Conservation (phyloP, 1,284 basidiomycete genomes). For the Rhodotorula sp. region DNA sequence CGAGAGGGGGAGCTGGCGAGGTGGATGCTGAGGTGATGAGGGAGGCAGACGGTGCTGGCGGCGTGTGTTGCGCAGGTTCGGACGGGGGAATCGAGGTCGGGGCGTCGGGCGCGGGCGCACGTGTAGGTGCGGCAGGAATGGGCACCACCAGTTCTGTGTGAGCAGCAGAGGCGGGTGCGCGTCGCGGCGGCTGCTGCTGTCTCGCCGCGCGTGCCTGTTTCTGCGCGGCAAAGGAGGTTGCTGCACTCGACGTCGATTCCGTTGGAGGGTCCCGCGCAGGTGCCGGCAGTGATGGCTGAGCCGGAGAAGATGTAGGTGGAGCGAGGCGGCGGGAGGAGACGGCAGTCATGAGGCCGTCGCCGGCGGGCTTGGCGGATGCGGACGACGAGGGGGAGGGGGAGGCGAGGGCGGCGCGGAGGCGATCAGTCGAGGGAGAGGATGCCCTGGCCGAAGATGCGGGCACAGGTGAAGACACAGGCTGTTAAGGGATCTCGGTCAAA, state of each 20-base stretch:
- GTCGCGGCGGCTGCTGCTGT: background rate
- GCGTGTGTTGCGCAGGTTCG: background rate
- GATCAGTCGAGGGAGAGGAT: slow-evolving; percentile 11
- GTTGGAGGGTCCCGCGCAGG: background rate
- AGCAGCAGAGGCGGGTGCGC: background rate
- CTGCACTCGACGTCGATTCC: background rate
- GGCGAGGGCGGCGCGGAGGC: slow-evolving; percentile 23
- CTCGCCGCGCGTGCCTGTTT: slow-evolving; percentile 15
- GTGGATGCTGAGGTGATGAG: background rate
- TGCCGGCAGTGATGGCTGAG: background rate
- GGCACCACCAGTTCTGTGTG: accelerated
- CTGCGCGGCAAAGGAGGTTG: slow-evolving; percentile 22
- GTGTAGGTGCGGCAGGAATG: background rate
- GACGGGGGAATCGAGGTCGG: too few relatives aligned
- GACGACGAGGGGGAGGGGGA: background rate
- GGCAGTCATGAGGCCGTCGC: slow-evolving; percentile 16
- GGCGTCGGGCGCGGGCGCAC: background rate
- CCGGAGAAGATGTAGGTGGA: background rate
- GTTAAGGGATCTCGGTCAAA: background rate
- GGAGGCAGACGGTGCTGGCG: background rate
- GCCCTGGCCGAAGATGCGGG: background rate
- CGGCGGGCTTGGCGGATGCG: background rate
- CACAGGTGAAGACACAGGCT: background rate
- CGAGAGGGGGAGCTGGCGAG: background rate
- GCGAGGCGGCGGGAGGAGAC: slow-evolving; percentile 30